Percentiles rank a stretch among this genome's conserved stretches.
Conservation (phyloP, 164 flowering plant genomes). For the Buxus sempervirens region DNA sequence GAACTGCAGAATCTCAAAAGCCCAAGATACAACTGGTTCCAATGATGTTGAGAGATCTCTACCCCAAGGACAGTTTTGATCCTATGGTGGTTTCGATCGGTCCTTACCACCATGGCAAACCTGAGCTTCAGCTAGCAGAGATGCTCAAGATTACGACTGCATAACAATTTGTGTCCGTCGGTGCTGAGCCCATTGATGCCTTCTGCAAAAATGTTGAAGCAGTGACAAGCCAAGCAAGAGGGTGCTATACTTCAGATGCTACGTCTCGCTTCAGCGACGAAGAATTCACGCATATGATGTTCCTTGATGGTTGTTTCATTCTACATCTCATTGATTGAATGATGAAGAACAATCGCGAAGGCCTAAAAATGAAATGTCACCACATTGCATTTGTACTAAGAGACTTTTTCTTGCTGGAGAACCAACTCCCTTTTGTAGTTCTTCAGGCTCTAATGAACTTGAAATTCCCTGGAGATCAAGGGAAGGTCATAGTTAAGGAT, state of each 20-base stretch:
- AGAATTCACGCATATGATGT: constrained; percentile 15
- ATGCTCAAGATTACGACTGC: constrained; percentile 7
- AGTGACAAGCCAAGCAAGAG: not conserved
- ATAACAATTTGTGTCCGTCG: not conserved
- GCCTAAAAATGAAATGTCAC: not conserved
- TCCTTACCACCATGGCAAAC: constrained; percentile 19
- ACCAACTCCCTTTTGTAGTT: constrained; percentile 10
- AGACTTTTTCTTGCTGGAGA: constrained; percentile 17
- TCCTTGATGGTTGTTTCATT: constrained; percentile 23
- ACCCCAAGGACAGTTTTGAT: not conserved
- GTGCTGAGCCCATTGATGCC: not conserved
- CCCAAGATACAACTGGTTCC: constrained; percentile 10
- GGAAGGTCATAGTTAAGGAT: not conserved
- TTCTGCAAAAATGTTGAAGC: not conserved
- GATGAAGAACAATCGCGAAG: not conserved
- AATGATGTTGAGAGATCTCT: not conserved
- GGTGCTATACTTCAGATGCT: not conserved
- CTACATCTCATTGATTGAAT: constrained; percentile 5
- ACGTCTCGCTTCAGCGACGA: not conserved
- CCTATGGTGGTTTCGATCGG: constrained; percentile 19
- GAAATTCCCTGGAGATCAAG: not conserved
- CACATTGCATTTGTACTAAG: not conserved
- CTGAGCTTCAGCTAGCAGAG: constrained; percentile 1
- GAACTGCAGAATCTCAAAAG: not conserved
- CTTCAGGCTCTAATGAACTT: not conserved